Percentiles rank a stretch among this genome's conserved stretches.
Conservation (phyloP, 1,139 yeast genomes). For the Candida frijolesensis region DNA sequence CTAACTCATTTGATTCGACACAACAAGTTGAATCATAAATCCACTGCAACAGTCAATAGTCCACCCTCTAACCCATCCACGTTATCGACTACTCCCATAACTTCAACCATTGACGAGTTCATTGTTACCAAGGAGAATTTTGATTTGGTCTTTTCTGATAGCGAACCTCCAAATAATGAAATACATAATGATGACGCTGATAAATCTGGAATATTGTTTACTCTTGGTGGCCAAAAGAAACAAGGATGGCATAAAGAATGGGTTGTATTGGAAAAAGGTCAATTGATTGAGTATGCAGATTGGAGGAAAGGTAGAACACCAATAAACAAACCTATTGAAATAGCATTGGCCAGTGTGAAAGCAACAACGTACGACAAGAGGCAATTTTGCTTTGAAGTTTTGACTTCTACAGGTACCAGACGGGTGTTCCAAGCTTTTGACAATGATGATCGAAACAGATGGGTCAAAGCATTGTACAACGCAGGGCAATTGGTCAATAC, state of each 20-base stretch:
- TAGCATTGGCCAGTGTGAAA: conserved; percentile 72
- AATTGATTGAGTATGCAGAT: conserved; percentile 71
- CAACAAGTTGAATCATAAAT: conserved; percentile 28
- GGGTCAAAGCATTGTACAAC: conserved; percentile 64
- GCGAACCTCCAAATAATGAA: conserved; percentile 14
- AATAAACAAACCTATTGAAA: conserved; percentile 69
- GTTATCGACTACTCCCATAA: conserved; percentile 4
- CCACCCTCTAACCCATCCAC: conserved; percentile 9
- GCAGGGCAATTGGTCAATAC: conserved; percentile 49
- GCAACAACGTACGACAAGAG: conserved; percentile 50
- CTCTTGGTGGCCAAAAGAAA: conserved; percentile 73
- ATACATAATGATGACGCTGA: conserved; percentile 27
- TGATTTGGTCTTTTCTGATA: conserved; percentile 31
- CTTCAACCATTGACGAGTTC: conserved; percentile 19
- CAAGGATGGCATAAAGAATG: conserved; percentile 91
- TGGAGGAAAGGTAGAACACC: conserved; percentile 75
- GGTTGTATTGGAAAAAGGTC: conserved; percentile 74
- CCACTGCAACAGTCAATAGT: conserved; percentile 4
- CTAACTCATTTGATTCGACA: conserved; percentile 35
- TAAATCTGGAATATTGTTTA: conserved; percentile 61
- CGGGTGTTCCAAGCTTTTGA: conserved; percentile 79
- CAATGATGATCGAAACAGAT: conserved; percentile 65
- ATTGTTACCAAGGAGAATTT: conserved; percentile 33
- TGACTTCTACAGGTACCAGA: conserved; percentile 68
- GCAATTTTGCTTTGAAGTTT: conserved; percentile 71